Percentiles rank a stretch among this genome's conserved stretches.
Evolutionary conservation across 768 basidiomycete species (phyloP).

Genomic region (Sarcomyxa edulis): DNA sequence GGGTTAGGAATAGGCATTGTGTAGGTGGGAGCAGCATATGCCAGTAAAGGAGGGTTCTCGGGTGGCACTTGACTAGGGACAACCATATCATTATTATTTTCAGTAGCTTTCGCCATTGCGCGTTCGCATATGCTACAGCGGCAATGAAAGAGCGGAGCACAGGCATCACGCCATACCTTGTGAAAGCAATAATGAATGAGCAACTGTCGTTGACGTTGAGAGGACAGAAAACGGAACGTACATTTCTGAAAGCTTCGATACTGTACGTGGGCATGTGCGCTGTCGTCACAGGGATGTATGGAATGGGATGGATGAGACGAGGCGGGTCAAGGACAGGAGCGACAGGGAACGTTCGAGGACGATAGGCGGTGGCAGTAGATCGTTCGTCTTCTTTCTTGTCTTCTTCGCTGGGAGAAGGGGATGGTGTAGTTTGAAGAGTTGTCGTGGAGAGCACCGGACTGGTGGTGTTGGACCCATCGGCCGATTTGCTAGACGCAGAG

Average conservation of each 20-base stretch:
- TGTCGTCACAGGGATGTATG: slow-evolving; percentile 57
- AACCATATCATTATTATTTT: slow-evolving; percentile 37
- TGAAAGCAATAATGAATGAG: slow-evolving; percentile 7
- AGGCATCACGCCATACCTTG: slow-evolving; percentile 73
- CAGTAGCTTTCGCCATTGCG: slow-evolving; percentile 47
- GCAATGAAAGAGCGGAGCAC: slow-evolving; percentile 66
- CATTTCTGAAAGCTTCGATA: slow-evolving; percentile 50
- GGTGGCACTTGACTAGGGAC: slow-evolving; percentile 21
- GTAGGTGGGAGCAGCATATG: slow-evolving; percentile 11
- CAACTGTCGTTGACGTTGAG: neutral
- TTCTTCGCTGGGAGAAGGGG: slow-evolving; percentile 51
- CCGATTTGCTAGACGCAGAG: slow-evolving; percentile 28
- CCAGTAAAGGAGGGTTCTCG: slow-evolving; percentile 10
- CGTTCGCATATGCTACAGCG: slow-evolving; percentile 72
- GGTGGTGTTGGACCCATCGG: slow-evolving; percentile 52
- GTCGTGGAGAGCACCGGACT: slow-evolving; percentile 72
- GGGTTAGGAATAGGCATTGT: slow-evolving; percentile 5
- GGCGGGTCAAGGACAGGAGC: slow-evolving; percentile 63
- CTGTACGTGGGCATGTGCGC: slow-evolving; percentile 53
- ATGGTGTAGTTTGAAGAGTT: slow-evolving; percentile 75
- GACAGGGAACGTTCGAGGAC: slow-evolving; percentile 32
- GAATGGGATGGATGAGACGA: slow-evolving; percentile 58
- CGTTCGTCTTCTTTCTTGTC: slow-evolving; percentile 25
- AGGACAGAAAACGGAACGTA: slow-evolving; percentile 27
- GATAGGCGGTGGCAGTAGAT: slow-evolving; percentile 4